phyloP scores from a whole-genome alignment of 805 yeast genomes.

The Ogataea degrootiae region DNA sequence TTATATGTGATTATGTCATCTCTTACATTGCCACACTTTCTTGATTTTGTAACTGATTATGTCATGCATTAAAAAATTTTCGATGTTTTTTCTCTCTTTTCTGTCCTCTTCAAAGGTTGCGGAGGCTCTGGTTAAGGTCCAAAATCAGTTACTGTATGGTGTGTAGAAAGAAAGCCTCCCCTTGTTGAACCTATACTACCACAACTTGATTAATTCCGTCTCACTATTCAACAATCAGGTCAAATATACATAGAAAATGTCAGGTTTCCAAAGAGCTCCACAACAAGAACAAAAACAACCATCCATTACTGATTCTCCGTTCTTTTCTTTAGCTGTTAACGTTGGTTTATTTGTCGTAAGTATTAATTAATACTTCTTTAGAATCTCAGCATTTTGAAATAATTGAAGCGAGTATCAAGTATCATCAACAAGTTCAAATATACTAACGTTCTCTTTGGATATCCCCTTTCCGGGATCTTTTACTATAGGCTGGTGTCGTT shows the following conservation, averaged over 20 bases:
- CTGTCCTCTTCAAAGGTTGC: too few relatives aligned
- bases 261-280: slow-evolving; percentile 27
- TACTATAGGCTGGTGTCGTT: slow-evolving; percentile 56
- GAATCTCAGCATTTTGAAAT: not conserved
- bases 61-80: too few relatives aligned
- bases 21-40: too few relatives aligned
- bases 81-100: too few relatives aligned
- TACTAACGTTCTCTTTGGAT: slow-evolving; percentile 7
- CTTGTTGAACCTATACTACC: too few relatives aligned
- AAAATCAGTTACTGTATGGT: too few relatives aligned
- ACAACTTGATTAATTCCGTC: too few relatives aligned
- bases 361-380: not conserved
- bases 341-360: slow-evolving; percentile 52
- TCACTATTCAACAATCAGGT: not conserved
- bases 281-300: slow-evolving; percentile 32
- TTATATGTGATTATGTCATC: too few relatives aligned
- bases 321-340: slow-evolving; percentile 60
- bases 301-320: slow-evolving; percentile 58
- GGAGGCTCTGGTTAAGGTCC: too few relatives aligned
- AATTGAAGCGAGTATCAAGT: too few relatives aligned
- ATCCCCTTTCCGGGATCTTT: not conserved
- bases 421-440: not conserved
- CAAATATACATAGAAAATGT: slow-evolving; percentile 18
- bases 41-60: too few relatives aligned
- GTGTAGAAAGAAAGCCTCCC: too few relatives aligned